These are phyloP conservation scores for Lentinula sp. DNA, from an alignment of 768 basidiomycete genomes.

Conservation along the genomic window DNA sequence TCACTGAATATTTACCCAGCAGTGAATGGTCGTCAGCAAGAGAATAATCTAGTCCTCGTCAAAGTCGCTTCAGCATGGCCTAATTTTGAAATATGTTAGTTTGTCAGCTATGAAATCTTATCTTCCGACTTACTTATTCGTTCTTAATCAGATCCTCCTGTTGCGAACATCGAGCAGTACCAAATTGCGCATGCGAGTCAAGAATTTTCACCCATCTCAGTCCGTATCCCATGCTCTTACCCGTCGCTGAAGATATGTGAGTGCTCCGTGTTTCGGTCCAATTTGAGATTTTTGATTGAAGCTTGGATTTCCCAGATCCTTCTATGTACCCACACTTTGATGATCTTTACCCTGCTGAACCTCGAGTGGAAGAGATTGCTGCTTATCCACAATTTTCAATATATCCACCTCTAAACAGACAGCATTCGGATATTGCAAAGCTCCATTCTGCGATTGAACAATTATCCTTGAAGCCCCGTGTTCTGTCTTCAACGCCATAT, in stretches of 20 bases:
- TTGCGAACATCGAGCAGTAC: neutral
- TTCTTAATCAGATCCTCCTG: neutral
- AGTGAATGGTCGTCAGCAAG: neutral
- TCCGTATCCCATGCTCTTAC: neutral
- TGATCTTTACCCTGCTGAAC: slow-evolving; percentile 20
- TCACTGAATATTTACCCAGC: slow-evolving; percentile 9
- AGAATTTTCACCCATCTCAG: neutral
- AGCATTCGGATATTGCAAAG: neutral
- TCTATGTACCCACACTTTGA: slow-evolving; percentile 24
- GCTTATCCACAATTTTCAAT: slow-evolving; percentile 21
- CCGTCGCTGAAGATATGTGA: neutral
- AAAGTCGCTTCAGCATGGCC: slow-evolving; percentile 7
- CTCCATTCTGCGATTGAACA: neutral
- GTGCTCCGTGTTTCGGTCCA: neutral
- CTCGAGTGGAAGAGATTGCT: slow-evolving; percentile 2
- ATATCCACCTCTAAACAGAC: neutral
- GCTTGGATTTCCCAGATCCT: slow-evolving; percentile 14
- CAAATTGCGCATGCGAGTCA: neutral
- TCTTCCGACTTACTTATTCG: neutral
- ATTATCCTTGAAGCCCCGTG: neutral
- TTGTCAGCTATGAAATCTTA: too few species aligned
- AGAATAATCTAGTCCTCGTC: neutral
- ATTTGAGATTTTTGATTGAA: neutral
- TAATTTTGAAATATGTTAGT: slow-evolving; percentile 19
- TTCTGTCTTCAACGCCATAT: neutral